Conservation (phyloP, 2,329 filamentous ascomycete species). For the Cladorrhinum sp. region DNA sequence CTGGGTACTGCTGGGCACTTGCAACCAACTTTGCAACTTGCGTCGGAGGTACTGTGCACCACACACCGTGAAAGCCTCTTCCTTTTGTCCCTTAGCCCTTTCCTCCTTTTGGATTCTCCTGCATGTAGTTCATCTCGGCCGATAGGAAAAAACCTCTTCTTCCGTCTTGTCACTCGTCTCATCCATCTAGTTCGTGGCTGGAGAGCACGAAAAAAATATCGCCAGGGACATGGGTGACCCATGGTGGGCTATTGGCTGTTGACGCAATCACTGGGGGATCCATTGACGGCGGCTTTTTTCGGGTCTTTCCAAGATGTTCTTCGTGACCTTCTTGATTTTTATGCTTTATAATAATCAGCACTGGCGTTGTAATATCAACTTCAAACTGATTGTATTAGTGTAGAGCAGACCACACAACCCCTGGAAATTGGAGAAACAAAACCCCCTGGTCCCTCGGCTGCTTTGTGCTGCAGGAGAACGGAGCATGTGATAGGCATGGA, state of each 20-base stretch:
- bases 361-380: not conserved
- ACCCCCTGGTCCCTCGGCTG: not conserved
- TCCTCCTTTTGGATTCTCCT: constrained; percentile 15
- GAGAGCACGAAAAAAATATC: not conserved
- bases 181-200: not conserved
- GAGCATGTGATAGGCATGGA: constrained; percentile 20
- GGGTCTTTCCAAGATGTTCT: not conserved
- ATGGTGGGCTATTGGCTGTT: not conserved
- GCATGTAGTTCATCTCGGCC: constrained; percentile 17
- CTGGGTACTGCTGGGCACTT: no score
- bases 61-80: no score
- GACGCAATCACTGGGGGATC: not conserved
- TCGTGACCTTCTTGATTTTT: not conserved
- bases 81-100: not conserved
- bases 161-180: not conserved
- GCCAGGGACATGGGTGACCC: not conserved
- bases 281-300: not conserved
- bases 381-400: not conserved
- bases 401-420: not conserved
- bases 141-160: constrained; percentile 6
- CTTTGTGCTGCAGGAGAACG: constrained; percentile 6
- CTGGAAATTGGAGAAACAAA: not conserved
- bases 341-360: not conserved
- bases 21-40: no score
- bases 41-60: no score